A percentile compares a stretch with the other conserved stretches of the same genome.
Evolutionary conservation across 2,329 filamentous ascomycete genomes (phyloP).

Genomic region (Fusarium redolens): DNA sequence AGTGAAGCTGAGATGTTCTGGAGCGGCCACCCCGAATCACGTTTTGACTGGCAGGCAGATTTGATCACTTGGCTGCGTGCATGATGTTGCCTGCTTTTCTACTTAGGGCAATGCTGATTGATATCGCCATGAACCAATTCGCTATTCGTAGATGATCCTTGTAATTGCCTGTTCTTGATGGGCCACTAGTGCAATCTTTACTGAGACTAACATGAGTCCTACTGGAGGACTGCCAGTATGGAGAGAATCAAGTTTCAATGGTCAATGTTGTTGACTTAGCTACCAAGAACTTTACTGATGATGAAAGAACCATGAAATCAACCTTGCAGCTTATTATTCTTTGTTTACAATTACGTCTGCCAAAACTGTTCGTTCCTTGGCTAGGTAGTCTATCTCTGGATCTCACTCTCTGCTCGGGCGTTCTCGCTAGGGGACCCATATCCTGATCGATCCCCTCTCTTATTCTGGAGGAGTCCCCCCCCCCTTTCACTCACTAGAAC

Average conservation of each 20-base stretch:
- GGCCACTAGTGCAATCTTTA: conserved; percentile 1
- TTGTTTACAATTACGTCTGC: neutral
- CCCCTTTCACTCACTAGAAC: conserved; percentile 3
- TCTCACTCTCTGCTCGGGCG: neutral
- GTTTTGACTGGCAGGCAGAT: conserved; percentile 8
- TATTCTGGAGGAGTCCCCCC: conserved; percentile 11
- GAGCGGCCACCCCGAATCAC: conserved; percentile 33
- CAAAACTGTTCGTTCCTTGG: conserved; percentile 13
- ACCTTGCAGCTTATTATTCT: neutral
- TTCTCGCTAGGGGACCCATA: conserved; percentile 7
- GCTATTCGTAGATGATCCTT: conserved; percentile 10
- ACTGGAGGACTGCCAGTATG: neutral
- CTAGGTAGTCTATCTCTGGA: neutral
- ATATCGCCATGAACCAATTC: conserved; percentile 17
- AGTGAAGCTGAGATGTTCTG: conserved; percentile 4
- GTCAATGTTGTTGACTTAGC: neutral
- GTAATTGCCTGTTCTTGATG: conserved; percentile 8
- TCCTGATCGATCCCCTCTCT: conserved; percentile 17
- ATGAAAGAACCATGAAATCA: neutral
- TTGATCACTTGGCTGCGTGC: conserved; percentile 34
- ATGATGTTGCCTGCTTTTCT: conserved; percentile 14
- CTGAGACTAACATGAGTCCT: neutral
- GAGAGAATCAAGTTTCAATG: conserved; percentile 3
- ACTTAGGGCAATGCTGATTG: neutral
- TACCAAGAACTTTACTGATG: neutral